Base-by-base conservation (phyloP, 768 basidiomycete species). In the Podaxis carcinomalis region DNA sequence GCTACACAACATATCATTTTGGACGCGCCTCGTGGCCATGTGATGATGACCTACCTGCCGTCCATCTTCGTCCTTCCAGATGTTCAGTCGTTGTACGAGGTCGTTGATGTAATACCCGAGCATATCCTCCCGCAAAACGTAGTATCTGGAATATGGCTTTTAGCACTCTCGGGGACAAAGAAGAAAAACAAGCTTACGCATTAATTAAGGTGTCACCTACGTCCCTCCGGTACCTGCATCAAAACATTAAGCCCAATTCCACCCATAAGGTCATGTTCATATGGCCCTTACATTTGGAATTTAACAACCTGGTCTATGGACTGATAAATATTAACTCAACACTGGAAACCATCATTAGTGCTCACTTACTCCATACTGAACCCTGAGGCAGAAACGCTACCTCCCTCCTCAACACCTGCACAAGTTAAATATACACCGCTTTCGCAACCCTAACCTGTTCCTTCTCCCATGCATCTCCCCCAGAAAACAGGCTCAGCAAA, bases 151-250 rank as follows among this genome's bases (percentile, higher is more conserved):
- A 46, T n/a, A 46, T 27, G 25, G 25, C n/a, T 56, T 42, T 54
- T 65, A 54, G 56, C 54, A 9, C 56, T n/a, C 19, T 28, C 11
- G 25, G 13, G 23, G 23, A 23, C 32, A 37, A 54, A 13, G 27
- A 13, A 49, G 28, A 60, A 23, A 52, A 42, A 52, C 2, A 14
- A 19, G 78, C 88, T 57, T 74, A 93, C 90, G 92, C 90, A 65
- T 94, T 94, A 62, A 94, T 88, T 13, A 95, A 78, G 1, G 90
- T 92, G 73, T 95, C 93, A 0, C 92, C 93, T 25, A 93, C 85
- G 61, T 94, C 92, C 63, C 92, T 76, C 65, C 92, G 85, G 74
- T 92, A 94, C 32, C 90, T 92, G 64, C 9, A 63, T 21, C 35
- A 49, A 21, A 57, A 53, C n/a, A 4, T 46, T 19, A 37, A 28